A percentile compares a stretch with the other conserved stretches of the same genome.
Conservation (phyloP, 306 rosid genomes). For the Geum urbanum region DNA sequence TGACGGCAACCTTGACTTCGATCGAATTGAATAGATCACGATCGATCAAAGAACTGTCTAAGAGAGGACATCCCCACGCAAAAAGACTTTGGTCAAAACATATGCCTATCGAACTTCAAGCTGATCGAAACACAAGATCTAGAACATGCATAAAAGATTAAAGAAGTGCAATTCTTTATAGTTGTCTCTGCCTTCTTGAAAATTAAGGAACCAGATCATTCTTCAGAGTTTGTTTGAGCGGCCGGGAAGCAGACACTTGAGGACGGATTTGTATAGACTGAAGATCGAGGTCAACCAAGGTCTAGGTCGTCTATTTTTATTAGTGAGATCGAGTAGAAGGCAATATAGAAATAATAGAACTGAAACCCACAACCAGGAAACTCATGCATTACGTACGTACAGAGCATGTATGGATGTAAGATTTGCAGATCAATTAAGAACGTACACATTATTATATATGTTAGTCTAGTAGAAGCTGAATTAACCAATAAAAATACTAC, state of each 20-base stretch:
- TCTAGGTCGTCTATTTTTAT: not conserved
- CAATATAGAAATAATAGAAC: not conserved
- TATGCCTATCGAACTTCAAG: not conserved
- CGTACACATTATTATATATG: not conserved
- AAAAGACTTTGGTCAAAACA: not conserved
- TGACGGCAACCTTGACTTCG: not conserved
- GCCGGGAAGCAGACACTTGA: not conserved
- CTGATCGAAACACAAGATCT: too few species aligned
- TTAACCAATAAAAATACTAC: not conserved
- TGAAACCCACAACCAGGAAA: not conserved
- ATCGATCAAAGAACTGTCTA: not conserved
- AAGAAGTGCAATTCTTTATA: not conserved
- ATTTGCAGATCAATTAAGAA: not conserved
- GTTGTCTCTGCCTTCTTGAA: not conserved
- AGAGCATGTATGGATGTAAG: not conserved
- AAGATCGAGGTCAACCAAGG: not conserved
- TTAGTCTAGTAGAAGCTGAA: not conserved
- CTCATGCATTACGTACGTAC: not conserved
- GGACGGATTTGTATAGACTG: not conserved
- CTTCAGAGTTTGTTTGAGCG: not conserved
- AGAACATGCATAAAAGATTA: too few species aligned
- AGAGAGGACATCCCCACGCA: not conserved
- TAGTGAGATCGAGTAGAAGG: not conserved
- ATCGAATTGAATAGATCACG: not conserved
- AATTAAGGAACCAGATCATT: not conserved